Conservation (phyloP, 2,329 filamentous ascomycete genomes). For the Paecilomyces fulvus region DNA sequence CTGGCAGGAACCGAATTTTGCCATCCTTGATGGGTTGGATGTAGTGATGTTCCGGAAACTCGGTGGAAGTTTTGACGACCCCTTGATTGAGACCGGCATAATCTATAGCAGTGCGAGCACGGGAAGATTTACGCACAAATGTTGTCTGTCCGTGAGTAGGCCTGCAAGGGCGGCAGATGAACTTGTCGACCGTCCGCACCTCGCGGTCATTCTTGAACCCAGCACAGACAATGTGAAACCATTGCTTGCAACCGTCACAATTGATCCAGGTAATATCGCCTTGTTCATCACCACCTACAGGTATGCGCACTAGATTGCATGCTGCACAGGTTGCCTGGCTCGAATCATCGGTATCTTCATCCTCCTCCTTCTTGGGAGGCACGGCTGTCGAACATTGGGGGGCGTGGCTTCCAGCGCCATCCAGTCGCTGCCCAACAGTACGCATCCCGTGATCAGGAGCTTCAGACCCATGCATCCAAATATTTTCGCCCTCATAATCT, state of each 20-base stretch:
- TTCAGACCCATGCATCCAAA: constrained; percentile 8
- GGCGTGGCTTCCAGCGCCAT: not conserved
- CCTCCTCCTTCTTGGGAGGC: constrained; percentile 17
- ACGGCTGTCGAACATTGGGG: not conserved
- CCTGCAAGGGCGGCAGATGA: constrained; percentile 54
- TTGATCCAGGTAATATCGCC: constrained; percentile 54
- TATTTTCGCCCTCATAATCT: constrained; percentile 16
- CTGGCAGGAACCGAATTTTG: constrained; percentile 51
- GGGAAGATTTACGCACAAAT: constrained; percentile 57
- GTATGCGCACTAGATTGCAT: constrained; percentile 48
- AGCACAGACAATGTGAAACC: constrained; percentile 61
- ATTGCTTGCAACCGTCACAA: constrained; percentile 60
- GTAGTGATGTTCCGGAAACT: constrained; percentile 59
- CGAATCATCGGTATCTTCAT: constrained; percentile 16
- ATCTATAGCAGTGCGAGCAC: constrained; percentile 58
- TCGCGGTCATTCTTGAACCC: constrained; percentile 57
- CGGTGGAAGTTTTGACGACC: constrained; percentile 55
- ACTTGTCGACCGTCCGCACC: constrained; percentile 59
- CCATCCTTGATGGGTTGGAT: constrained; percentile 60
- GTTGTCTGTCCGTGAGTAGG: constrained; percentile 55
- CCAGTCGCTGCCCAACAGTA: constrained; percentile 5
- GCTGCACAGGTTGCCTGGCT: constrained; percentile 46
- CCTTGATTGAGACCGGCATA: constrained; percentile 61
- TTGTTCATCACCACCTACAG: constrained; percentile 44
- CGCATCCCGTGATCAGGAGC: constrained; percentile 6